A percentile compares a stretch with the other conserved stretches of the same genome.
Evolutionary conservation across 164 flowering plant genomes (phyloP).

Genomic region (Hamamelis virginiana): DNA sequence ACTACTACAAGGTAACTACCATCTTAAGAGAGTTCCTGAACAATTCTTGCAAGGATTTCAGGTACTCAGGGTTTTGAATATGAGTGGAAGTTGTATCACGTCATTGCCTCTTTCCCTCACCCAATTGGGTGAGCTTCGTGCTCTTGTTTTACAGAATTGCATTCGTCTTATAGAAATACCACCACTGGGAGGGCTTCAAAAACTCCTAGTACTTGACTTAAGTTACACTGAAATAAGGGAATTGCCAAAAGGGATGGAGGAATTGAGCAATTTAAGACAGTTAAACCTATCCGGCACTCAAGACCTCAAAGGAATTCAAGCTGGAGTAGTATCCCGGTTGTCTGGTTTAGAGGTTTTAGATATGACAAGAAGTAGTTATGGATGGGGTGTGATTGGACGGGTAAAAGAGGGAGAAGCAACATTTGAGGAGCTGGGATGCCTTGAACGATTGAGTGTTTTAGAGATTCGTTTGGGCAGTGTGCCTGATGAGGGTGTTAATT

Average conservation of each 20-base stretch:
- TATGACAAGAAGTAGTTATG: slow-evolving; percentile 18
- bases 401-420: not conserved
- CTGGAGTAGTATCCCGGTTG: slow-evolving; percentile 9
- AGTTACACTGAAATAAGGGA: slow-evolving; percentile 17
- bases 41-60: too few species aligned
- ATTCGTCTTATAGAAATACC: slow-evolving; percentile 11
- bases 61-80: too few species aligned
- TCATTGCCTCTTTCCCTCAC: too few species aligned
- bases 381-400: not conserved
- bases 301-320: slow-evolving; percentile 5
- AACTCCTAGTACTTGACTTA: slow-evolving; percentile 23
- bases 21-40: too few species aligned
- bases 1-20: too few species aligned
- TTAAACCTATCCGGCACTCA: slow-evolving; percentile 20
- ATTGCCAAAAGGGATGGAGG: slow-evolving; percentile 21
- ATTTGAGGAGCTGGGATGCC: slow-evolving; percentile 17
- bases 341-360: slow-evolving; percentile 17
- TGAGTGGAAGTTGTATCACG: too few species aligned
- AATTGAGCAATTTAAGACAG: slow-evolving; percentile 15
- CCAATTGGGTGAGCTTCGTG: too few species aligned
- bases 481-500: not conserved
- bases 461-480: not conserved
- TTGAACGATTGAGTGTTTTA: not conserved
- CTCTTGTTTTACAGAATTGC: too few species aligned
- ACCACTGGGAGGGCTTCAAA: slow-evolving; percentile 10